phyloP scores from a whole-genome alignment of 2,329 filamentous ascomycete species.

The Colletotrichum brevisporum region DNA sequence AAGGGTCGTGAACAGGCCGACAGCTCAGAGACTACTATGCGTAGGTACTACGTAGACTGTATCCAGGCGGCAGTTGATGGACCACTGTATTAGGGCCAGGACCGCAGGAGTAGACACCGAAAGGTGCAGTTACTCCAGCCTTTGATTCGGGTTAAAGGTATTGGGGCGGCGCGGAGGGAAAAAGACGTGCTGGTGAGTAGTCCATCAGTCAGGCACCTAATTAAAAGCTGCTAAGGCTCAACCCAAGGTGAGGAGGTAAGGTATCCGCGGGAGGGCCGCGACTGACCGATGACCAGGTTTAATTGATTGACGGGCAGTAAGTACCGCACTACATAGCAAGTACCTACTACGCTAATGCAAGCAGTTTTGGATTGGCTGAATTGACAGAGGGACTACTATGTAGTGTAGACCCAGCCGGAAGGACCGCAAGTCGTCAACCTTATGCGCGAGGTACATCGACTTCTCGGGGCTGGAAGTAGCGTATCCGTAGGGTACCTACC shows the following conservation, averaged over 20 bases:
- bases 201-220: too few relatives aligned
- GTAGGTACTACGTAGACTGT: background rate
- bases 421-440: background rate
- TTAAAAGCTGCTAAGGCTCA: too few relatives aligned
- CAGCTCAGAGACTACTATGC: slow-evolving; percentile 7
- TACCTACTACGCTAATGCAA: too few relatives aligned
- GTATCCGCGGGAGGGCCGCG: background rate
- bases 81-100: slow-evolving; percentile 1
- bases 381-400: background rate
- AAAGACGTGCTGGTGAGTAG: too few relatives aligned
- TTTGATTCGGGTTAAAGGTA: too few relatives aligned
- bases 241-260: background rate
- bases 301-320: too few relatives aligned
- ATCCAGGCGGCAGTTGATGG: slow-evolving; percentile 25
- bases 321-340: too few relatives aligned
- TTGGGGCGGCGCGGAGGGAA: too few relatives aligned
- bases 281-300: too few relatives aligned
- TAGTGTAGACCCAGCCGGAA: slow-evolving; percentile 16
- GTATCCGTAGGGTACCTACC: too few relatives aligned
- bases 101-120: background rate
- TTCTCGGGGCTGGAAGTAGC: too few relatives aligned
- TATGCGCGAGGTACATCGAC: background rate
- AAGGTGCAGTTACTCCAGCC: background rate
- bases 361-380: background rate
- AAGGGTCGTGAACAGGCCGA: slow-evolving; percentile 20